phyloP scores from a whole-genome alignment of 306 rosid genomes.

The Acacia confusa region DNA sequence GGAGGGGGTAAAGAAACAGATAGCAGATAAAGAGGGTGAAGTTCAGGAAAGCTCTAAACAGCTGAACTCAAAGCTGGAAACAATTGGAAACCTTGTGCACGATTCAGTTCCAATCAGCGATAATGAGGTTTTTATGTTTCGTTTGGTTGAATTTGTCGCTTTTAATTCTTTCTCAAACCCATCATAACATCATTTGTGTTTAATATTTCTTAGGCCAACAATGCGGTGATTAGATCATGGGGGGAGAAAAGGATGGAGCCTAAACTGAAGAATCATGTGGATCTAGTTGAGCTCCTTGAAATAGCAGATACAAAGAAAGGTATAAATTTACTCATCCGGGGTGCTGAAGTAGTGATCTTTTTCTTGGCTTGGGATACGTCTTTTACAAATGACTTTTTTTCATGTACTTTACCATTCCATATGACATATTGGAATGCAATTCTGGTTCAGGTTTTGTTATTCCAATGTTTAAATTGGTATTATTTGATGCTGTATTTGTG shows the following conservation, averaged over 20 bases:
- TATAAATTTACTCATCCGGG: constrained; percentile 3
- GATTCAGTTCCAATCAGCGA: constrained; percentile 77
- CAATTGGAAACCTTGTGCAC: constrained; percentile 85
- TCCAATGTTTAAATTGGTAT: not conserved
- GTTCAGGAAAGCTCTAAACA: constrained; percentile 51
- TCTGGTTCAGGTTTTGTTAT: not conserved
- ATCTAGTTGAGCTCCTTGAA: constrained; percentile 74
- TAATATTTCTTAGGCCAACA: constrained; percentile 56
- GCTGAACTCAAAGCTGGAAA: constrained; percentile 68
- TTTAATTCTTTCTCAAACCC: not conserved
- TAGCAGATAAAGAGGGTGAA: constrained; percentile 79
- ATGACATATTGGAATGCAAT: not conserved
- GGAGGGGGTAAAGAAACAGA: constrained; percentile 55
- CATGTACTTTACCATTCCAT: not conserved
- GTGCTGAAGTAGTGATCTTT: not conserved
- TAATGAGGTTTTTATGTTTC: constrained; percentile 66
- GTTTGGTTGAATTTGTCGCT: not conserved
- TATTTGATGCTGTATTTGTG: not conserved
- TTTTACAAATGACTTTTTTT: not conserved
- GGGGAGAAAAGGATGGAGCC: constrained; percentile 83
- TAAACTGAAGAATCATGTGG: constrained; percentile 81
- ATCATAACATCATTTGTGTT: not conserved
- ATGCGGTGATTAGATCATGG: constrained; percentile 75
- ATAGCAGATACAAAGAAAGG: constrained; percentile 68
- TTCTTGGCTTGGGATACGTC: not conserved